Percentiles rank a stretch among this genome's conserved stretches.
Conservation (phyloP, 2,329 filamentous ascomycete species). For the Curvularia eragrostidis region DNA sequence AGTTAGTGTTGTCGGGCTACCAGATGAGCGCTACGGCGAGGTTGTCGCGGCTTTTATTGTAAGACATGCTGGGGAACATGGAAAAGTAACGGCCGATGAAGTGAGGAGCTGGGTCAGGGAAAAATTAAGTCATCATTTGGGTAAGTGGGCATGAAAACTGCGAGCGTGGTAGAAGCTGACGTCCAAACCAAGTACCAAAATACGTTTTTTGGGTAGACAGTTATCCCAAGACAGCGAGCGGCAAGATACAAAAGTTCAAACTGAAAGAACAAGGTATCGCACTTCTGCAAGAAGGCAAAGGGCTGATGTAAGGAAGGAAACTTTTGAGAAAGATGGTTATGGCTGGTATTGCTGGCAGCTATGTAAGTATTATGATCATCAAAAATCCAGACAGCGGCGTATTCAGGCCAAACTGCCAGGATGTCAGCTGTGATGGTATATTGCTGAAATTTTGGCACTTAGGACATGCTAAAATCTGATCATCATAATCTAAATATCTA, state of each 20-base stretch:
- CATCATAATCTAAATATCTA: neutral
- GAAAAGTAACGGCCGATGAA: constrained; percentile 61
- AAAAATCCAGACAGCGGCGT: neutral
- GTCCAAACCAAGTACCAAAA: constrained; percentile 65
- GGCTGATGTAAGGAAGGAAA: constrained; percentile 2
- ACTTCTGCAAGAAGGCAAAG: constrained; percentile 34
- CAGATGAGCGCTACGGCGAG: constrained; percentile 84
- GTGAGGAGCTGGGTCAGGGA: constrained; percentile 75
- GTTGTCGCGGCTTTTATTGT: constrained; percentile 85
- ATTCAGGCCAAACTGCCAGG: neutral
- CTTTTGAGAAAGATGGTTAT: neutral
- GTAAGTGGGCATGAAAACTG: constrained; percentile 49
- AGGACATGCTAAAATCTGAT: neutral
- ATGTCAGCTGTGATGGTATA: neutral
- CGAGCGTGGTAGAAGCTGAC: neutral
- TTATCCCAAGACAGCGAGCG: constrained; percentile 95
- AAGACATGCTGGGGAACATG: constrained; percentile 46
- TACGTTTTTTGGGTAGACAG: constrained; percentile 85
- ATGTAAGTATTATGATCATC: neutral
- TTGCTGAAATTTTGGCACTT: neutral
- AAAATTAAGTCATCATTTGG: constrained; percentile 73
- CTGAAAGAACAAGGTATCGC: constrained; percentile 68
- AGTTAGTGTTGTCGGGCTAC: constrained; percentile 82
- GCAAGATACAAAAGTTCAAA: constrained; percentile 96
- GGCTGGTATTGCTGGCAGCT: no score